Evolutionary conservation across 371 early-diverging fungal genomes (phyloP).

Genomic region (Apophysomyces variabilis): DNA sequence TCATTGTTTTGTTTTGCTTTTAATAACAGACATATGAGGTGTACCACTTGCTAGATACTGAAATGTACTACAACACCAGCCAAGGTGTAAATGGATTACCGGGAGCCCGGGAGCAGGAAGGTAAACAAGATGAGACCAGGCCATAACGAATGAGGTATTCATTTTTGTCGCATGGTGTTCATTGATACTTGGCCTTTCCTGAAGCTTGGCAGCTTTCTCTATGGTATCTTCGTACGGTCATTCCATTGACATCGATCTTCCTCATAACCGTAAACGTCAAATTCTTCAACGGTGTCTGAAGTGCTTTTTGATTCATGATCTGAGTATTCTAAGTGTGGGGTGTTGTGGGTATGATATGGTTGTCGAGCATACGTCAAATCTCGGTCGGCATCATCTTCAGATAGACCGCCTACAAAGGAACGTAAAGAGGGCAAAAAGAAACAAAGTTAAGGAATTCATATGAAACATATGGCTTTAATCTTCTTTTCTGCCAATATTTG

Average conservation of each 20-base stretch:
- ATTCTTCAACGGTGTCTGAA: slow-evolving; percentile 26
- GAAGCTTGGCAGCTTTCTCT: not conserved
- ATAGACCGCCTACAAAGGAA: slow-evolving; percentile 36
- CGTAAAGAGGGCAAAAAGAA: slow-evolving; percentile 20
- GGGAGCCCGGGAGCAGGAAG: too few species aligned
- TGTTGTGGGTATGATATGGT: slow-evolving; percentile 30
- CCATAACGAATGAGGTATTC: too few species aligned
- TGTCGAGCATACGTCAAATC: slow-evolving; percentile 30
- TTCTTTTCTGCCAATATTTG: not conserved
- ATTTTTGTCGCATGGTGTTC: not conserved
- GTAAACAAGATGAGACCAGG: too few species aligned
- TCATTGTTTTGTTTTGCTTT: too few species aligned
- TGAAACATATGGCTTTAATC: not conserved
- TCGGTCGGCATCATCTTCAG: slow-evolving; percentile 32
- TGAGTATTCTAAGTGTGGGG: slow-evolving; percentile 32
- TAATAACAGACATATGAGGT: too few species aligned
- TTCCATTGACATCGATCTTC: slow-evolving; percentile 1
- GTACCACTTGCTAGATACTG: too few species aligned
- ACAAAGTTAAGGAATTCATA: slow-evolving; percentile 12
- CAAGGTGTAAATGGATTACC: too few species aligned
- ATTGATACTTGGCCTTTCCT: too few species aligned
- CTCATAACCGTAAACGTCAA: not conserved
- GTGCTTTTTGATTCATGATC: slow-evolving; percentile 39
- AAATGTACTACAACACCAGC: too few species aligned
- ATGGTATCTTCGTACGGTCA: slow-evolving; percentile 5